phyloP scores from a whole-genome alignment of 1,284 basidiomycete species.

The Cutaneotrichosporon sp. region DNA sequence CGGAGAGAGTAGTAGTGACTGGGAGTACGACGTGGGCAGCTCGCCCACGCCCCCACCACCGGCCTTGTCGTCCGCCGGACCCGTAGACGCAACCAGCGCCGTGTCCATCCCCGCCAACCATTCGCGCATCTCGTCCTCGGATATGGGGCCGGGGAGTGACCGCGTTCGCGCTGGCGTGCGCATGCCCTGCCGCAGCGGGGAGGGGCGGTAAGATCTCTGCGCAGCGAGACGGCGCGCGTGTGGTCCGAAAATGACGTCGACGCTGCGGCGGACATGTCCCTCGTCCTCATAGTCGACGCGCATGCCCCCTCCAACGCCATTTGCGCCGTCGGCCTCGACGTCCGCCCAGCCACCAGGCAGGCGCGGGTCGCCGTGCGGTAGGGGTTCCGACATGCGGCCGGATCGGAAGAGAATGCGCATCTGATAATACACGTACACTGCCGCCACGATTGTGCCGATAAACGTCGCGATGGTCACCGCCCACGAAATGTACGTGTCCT shows the following conservation, averaged over 20 bases:
- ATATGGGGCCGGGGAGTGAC: constrained; percentile 32
- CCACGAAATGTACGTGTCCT: constrained; percentile 37
- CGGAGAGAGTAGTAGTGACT: constrained; percentile 4
- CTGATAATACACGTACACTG: constrained; percentile 46
- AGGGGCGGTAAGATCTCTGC: background rate
- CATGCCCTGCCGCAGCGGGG: background rate
- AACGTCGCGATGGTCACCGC: constrained; percentile 31
- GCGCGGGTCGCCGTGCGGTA: constrained; percentile 16
- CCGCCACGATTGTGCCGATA: constrained; percentile 38
- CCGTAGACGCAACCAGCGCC: constrained; percentile 6
- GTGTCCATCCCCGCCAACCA: constrained; percentile 27
- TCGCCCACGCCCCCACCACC: background rate
- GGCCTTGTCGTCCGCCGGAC: background rate
- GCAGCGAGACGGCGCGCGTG: constrained; percentile 7
- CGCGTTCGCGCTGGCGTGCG: constrained; percentile 23
- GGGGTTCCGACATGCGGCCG: constrained; percentile 10
- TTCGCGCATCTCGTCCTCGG: constrained; percentile 31
- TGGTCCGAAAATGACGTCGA: constrained; percentile 12
- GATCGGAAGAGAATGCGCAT: constrained; percentile 39
- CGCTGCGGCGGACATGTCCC: background rate
- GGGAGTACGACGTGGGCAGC: constrained; percentile 5
- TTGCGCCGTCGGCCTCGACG: constrained; percentile 3
- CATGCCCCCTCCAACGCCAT: constrained; percentile 6
- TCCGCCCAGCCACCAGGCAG: constrained; percentile 5
- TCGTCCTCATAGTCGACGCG: constrained; percentile 9